phyloP scores from a whole-genome alignment of 1,284 basidiomycete species.

The Malassezia sympodialis region DNA sequence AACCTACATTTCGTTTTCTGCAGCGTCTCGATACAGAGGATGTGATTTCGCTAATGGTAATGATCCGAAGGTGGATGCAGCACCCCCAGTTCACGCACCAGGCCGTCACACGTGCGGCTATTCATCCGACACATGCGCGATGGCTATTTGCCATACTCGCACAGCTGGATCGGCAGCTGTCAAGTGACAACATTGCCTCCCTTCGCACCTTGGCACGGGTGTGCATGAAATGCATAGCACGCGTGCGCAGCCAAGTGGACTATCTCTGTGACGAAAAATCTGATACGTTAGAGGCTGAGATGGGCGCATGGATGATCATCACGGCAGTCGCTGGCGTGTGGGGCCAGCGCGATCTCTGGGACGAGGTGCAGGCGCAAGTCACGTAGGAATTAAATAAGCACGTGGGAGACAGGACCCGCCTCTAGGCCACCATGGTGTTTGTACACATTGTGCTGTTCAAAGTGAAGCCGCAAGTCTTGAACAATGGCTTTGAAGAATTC shows the following conservation, averaged over 20 bases:
- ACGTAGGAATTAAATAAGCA: not conserved
- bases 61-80: conserved; percentile 15
- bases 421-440: conserved; percentile 21
- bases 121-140: conserved; percentile 60
- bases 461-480: conserved; percentile 33
- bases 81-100: conserved; percentile 7
- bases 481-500: conserved; percentile 37
- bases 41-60: not conserved
- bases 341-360: conserved; percentile 77
- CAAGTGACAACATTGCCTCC: conserved; percentile 66
- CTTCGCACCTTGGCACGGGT: conserved; percentile 68
- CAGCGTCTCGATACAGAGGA: not conserved
- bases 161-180: conserved; percentile 61
- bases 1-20: not conserved
- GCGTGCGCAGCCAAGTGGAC: not conserved
- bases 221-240: conserved; percentile 55
- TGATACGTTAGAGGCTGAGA: conserved; percentile 43
- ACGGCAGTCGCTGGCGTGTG: conserved; percentile 64
- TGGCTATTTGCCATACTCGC: conserved; percentile 77
- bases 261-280: not conserved
- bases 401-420: not conserved
- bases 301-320: conserved; percentile 74
- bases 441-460: conserved; percentile 39
- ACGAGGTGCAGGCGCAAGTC: conserved; percentile 53
- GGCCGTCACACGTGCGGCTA: conserved; percentile 39